Base-by-base conservation (phyloP, 192 early-diverging fungal genomes). In the Rhizophagus prolifer region DNA sequence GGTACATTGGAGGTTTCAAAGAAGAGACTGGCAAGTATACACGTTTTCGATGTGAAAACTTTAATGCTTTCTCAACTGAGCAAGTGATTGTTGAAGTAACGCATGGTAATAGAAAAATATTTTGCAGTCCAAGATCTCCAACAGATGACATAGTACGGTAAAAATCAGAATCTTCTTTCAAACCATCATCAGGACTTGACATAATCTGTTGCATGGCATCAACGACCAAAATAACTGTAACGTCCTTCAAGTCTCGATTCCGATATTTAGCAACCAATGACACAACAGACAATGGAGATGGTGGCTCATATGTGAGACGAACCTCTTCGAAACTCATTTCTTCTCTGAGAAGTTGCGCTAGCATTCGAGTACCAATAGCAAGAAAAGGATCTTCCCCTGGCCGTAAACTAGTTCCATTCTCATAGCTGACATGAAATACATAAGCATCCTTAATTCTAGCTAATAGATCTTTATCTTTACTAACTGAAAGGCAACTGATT, bases 1-100 rank as follows among this genome's bases (percentile, higher is more conserved):
- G n/a, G 3, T 50, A 16, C 8, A 2, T 30, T 34, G 65, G 66
- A 30, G 66, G 46, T 50, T 77, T 14, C 30, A 77, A 0, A 62
- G 46, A 54, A 77, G 47, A 1, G 46, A 77, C 46, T 47, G 67
- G 76, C 47, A 77, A 68, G 61, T 77, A 77, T 77, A 70, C 54
- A 58, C 47, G 46, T 23, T 70, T 68, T 16, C 76, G 67, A 77
- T 47, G 28, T 25, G 76, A 77, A 46, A 23, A 38, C 58, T 31
- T 60, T 41, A 77, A 70, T 31, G 46, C 23, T 19, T 36, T 26
- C 6, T 77, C 66, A 77, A 77, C 59, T 58, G 66, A 44, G 54
- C 54, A 28, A 78, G 76, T 44, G 47, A 78, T 70, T 59, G 76
- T 78, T 60, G 58, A 30, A 50, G 14, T 70, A n/a, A 68, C n/a